phyloP scores from a whole-genome alignment of 108 stramenopile genomes.

The Pseudonitzschia pungens region DNA sequence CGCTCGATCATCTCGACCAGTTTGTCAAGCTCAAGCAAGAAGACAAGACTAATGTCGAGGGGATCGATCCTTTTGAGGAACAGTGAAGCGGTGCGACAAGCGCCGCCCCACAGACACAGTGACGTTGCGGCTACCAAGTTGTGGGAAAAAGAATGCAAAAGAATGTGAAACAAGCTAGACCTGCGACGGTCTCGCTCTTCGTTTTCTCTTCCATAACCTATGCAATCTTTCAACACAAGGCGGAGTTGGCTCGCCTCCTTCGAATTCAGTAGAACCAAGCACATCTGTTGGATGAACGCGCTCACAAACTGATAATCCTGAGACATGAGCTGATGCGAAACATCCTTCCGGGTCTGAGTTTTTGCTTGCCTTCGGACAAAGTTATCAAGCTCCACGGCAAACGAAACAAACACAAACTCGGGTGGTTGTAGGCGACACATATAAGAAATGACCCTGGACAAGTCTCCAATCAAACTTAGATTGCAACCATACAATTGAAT shows the following conservation, averaged over 20 bases:
- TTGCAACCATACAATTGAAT: slow-evolving; percentile 72
- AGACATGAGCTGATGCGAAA: slow-evolving; percentile 29
- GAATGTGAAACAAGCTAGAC: slow-evolving; percentile 71
- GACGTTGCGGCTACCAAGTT: slow-evolving; percentile 71
- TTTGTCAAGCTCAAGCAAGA: slow-evolving; percentile 77
- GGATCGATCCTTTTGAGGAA: slow-evolving; percentile 73
- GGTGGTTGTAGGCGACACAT: slow-evolving; percentile 87
- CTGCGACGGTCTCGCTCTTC: slow-evolving; percentile 54
- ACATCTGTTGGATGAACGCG: slow-evolving; percentile 82
- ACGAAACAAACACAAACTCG: slow-evolving; percentile 83
- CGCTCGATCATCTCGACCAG: slow-evolving; percentile 83
- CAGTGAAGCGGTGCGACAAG: slow-evolving; percentile 73
- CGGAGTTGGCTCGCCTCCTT: slow-evolving; percentile 67
- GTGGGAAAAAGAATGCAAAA: slow-evolving; percentile 77
- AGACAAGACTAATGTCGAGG: slow-evolving; percentile 73
- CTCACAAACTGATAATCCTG: slow-evolving; percentile 75
- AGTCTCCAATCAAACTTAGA: slow-evolving; percentile 59
- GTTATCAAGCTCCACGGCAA: slow-evolving; percentile 73
- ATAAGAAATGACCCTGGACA: slow-evolving; percentile 72
- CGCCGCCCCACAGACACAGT: slow-evolving; percentile 82
- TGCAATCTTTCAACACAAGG: slow-evolving; percentile 61
- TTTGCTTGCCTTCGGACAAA: slow-evolving; percentile 38
- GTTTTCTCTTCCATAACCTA: slow-evolving; percentile 41
- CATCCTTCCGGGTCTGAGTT: neutral
- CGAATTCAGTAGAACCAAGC: slow-evolving; percentile 69